Base-by-base conservation (phyloP, 108 stramenopile species). In the Phaeodactylum tricornutum region DNA sequence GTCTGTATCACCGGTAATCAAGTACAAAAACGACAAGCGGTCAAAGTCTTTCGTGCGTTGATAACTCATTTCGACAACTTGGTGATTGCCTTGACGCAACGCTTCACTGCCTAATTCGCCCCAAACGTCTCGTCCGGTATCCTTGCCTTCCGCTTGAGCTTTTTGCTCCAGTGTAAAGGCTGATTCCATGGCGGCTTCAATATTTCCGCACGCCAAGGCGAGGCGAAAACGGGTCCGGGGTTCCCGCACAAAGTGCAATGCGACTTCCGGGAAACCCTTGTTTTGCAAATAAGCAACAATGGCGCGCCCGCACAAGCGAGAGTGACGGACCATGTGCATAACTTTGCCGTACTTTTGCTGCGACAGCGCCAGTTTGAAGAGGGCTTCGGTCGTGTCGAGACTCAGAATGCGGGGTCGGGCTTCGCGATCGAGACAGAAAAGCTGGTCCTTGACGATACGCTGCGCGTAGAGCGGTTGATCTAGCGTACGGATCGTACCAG, bases 251-350 rank as follows among this genome's bases (percentile, higher is more conserved):
- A 99, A 99, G 74, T 97, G 96, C 43, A 99, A 82, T 6, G 98
- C 98, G 17, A 99, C 96, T 65, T 99, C 98, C 0, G 98, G 96
- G 68, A 92, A 99, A 21, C 98, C 98, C 68, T 96, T 96, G 17
- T 79, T 69, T 57, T 97, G 96, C 49, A 99, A 74, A 64, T 97
- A 99, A 2, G 90, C 85, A 41, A 97, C 93, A 55, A 99, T 95
- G 29, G 98, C 92, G 57, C 93, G 84, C 15, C 98, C 96, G 47
- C 94, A 96, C 38, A 99, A 76, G 38, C 85, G 79, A 40, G 84
- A 75, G 62, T 93, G 78, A 4, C 75, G 76, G 43, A 98, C 94
- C 93, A 97, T 95, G 63, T 92, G 81, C 96, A 98, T 95, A 30
- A 98, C 98, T 69, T 91, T 81, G 3, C 87, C 94, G 57, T 98